Percentiles rank a stretch among this genome's conserved stretches.
phyloP scores from a whole-genome alignment of 345 rosid species.

The Eucalyptus camaldulensis region DNA sequence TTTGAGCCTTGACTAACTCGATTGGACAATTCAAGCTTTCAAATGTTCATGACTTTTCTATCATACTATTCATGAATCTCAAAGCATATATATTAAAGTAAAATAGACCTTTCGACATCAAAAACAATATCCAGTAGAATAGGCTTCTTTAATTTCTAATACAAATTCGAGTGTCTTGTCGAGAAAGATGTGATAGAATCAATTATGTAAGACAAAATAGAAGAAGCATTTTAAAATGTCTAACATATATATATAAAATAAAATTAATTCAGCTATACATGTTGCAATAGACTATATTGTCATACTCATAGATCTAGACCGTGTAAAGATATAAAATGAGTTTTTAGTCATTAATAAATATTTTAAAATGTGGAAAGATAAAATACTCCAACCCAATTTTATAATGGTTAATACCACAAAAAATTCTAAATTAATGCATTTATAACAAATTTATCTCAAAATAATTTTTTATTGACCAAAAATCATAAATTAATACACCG shows the following conservation, averaged over 20 bases:
- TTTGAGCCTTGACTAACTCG: not conserved
- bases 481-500: rapidly evolving
- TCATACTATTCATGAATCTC: not conserved
- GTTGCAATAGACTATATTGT: not conserved
- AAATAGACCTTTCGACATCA: not conserved
- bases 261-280: not conserved
- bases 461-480: rapidly evolving
- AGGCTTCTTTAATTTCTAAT: not conserved
- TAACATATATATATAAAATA: rapidly evolving
- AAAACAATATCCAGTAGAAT: not conserved
- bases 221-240: not conserved
- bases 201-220: not conserved
- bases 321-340: not conserved
- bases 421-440: rapidly evolving
- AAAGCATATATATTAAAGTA: not conserved
- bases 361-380: not conserved
- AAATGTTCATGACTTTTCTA: not conserved
- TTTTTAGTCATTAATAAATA: not conserved
- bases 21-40: not conserved
- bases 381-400: not conserved
- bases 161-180: not conserved
- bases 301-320: not conserved
- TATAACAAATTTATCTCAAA: too few species aligned
- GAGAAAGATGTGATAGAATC: rapidly evolving
- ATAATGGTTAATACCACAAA: too few species aligned